Evolutionary conservation across 768 basidiomycete genomes (phyloP).

Genomic region (Psilocybe cyanescens): DNA sequence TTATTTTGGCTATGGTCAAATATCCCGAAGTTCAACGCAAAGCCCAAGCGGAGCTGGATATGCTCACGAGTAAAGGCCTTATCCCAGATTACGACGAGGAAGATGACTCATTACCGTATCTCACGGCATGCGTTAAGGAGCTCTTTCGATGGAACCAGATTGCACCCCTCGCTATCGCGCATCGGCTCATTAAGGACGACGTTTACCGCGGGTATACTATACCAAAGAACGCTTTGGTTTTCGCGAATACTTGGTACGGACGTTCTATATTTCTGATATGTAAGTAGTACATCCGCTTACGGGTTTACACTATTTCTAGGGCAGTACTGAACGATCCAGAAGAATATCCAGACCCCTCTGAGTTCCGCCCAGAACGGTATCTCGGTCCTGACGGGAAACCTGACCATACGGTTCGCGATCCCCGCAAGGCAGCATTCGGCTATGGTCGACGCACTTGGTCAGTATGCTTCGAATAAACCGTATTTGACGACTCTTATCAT

Average conservation of each 20-base stretch:
- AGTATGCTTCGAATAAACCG: background rate
- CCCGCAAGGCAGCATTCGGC: constrained; percentile 4
- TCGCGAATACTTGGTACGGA: constrained; percentile 5
- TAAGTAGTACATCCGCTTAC: background rate
- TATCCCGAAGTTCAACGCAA: constrained; percentile 11
- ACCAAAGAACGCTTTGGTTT: constrained; percentile 3
- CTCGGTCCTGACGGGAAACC: constrained; percentile 7
- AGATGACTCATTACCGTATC: constrained; percentile 4
- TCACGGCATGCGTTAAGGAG: constrained; percentile 9
- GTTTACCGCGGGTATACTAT: constrained; percentile 8
- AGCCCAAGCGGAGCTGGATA: constrained; percentile 7
- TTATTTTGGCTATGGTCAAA: constrained; percentile 9
- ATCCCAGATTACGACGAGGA: constrained; percentile 6
- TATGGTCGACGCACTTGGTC: constrained; percentile 6
- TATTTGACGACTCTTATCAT: background rate
- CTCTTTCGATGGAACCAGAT: constrained; percentile 10
- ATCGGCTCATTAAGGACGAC: constrained; percentile 4
- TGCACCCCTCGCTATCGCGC: constrained; percentile 5
- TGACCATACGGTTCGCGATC: constrained; percentile 1
- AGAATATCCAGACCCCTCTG: constrained; percentile 5
- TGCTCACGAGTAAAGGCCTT: background rate
- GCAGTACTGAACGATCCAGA: constrained; percentile 7
- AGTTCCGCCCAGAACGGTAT: constrained; percentile 7
- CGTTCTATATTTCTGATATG: background rate
- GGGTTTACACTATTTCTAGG: background rate